Evolutionary conservation across 2,329 filamentous ascomycete species (phyloP).

Genomic region (Pyrenophora teres): DNA sequence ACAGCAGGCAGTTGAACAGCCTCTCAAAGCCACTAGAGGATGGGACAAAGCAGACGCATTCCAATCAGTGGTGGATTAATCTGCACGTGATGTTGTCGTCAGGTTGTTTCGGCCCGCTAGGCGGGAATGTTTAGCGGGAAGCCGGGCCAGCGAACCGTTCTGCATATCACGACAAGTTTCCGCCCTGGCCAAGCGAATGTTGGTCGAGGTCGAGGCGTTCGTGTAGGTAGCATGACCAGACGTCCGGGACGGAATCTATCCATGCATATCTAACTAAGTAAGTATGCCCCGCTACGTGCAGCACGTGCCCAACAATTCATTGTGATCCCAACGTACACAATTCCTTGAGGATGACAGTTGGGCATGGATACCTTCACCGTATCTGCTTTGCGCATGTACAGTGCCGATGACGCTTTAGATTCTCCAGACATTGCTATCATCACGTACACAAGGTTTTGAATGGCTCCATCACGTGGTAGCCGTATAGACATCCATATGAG

Average conservation of each 20-base stretch:
- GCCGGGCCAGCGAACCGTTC: constrained; percentile 33
- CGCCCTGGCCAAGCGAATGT: constrained; percentile 28
- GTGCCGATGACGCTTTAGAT: not conserved
- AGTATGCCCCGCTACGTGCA: too few relatives aligned
- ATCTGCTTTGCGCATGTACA: not conserved
- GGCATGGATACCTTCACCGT: constrained; percentile 3
- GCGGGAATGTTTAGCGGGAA: constrained; percentile 34
- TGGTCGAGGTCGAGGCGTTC: constrained; percentile 15
- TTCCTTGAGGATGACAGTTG: not conserved
- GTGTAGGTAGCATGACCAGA: not conserved
- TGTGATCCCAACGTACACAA: not conserved
- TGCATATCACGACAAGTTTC: constrained; percentile 30
- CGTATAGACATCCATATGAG: constrained; percentile 16
- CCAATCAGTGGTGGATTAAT: constrained; percentile 45
- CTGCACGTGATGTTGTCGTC: constrained; percentile 17
- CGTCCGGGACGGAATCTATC: constrained; percentile 2
- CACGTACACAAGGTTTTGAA: not conserved
- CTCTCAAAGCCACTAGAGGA: constrained; percentile 21
- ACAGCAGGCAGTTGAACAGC: constrained; percentile 22
- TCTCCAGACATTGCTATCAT: not conserved
- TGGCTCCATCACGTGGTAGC: constrained; percentile 2
- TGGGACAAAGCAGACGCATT: constrained; percentile 3
- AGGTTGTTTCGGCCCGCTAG: constrained; percentile 34
- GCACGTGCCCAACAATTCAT: not conserved
- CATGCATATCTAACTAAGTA: too few relatives aligned